phyloP scores from a whole-genome alignment of 2,329 filamentous ascomycete species.

The Aspergillus clavatus region DNA sequence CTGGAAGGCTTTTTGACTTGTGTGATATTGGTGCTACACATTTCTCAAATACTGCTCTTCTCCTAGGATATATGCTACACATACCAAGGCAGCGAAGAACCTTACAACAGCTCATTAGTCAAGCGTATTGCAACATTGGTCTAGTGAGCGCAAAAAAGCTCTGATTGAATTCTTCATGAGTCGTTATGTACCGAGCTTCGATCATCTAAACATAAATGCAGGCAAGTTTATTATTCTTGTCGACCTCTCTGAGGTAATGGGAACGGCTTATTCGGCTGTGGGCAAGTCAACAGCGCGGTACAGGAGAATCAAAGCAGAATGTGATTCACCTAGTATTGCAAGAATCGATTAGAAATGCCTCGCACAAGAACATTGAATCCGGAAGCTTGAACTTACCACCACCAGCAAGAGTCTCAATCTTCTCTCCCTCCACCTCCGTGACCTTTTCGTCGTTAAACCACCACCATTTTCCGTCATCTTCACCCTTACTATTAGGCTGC shows the following conservation, averaged over 20 bases:
- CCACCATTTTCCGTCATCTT: conserved; percentile 96
- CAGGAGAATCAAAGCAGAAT: conserved; percentile 48
- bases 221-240: not conserved
- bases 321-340: conserved; percentile 41
- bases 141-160: too few relatives aligned
- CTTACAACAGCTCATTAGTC: too few relatives aligned
- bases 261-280: conserved; percentile 30
- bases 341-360: not conserved
- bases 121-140: too few relatives aligned
- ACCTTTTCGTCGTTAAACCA: conserved; percentile 99
- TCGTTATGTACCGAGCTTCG: not conserved
- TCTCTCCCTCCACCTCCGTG: conserved; percentile 81
- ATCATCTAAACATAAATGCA: not conserved
- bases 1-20: too few relatives aligned
- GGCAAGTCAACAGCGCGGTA: conserved; percentile 49
- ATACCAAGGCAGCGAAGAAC: too few relatives aligned
- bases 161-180: too few relatives aligned
- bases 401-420: conserved; percentile 83
- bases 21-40: too few relatives aligned
- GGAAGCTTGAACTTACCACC: conserved; percentile 57
- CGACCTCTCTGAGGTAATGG: not conserved
- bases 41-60: too few relatives aligned
- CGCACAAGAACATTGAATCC: not conserved
- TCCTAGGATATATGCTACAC: too few relatives aligned
- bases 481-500: conserved; percentile 65